Evolutionary conservation across 1,284 basidiomycete genomes (phyloP).

Genomic region (Ustilago sp.): DNA sequence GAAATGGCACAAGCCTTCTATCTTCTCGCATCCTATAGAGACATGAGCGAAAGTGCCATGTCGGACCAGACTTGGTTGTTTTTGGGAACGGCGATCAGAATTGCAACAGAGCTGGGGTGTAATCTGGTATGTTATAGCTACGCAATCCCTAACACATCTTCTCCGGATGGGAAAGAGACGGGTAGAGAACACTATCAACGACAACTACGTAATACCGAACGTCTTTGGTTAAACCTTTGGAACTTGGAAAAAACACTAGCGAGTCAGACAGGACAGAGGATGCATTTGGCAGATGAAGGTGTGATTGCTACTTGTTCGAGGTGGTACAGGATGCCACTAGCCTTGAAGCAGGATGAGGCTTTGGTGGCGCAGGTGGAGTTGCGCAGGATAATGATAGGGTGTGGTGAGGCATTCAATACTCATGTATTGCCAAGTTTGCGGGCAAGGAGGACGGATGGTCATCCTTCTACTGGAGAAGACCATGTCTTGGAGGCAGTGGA

Average conservation of each 20-base stretch:
- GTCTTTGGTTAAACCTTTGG: constrained; percentile 54
- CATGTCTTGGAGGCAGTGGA: constrained; percentile 8
- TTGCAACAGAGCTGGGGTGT: constrained; percentile 50
- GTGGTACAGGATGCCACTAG: constrained; percentile 42
- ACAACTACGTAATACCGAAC: constrained; percentile 50
- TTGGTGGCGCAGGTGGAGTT: constrained; percentile 50
- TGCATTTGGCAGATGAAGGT: constrained; percentile 49
- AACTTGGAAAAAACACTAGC: constrained; percentile 52
- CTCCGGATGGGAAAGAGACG: background rate
- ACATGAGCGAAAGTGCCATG: constrained; percentile 37
- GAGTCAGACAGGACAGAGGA: constrained; percentile 48
- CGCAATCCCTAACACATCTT: background rate
- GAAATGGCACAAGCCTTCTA: constrained; percentile 54
- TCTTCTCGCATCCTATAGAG: constrained; percentile 37
- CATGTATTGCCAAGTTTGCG: constrained; percentile 35
- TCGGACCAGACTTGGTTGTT: constrained; percentile 49
- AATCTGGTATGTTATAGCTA: constrained; percentile 48
- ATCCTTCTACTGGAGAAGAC: background rate
- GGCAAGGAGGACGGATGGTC: background rate
- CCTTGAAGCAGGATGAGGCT: constrained; percentile 49
- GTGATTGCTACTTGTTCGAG: constrained; percentile 41
- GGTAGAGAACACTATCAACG: constrained; percentile 40
- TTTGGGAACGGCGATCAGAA: constrained; percentile 44
- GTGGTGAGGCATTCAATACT: constrained; percentile 39
- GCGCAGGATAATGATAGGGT: constrained; percentile 37